Evolutionary conservation across 2,329 filamentous ascomycete species (phyloP).

Genomic region (Thermochaetoides dissita): DNA sequence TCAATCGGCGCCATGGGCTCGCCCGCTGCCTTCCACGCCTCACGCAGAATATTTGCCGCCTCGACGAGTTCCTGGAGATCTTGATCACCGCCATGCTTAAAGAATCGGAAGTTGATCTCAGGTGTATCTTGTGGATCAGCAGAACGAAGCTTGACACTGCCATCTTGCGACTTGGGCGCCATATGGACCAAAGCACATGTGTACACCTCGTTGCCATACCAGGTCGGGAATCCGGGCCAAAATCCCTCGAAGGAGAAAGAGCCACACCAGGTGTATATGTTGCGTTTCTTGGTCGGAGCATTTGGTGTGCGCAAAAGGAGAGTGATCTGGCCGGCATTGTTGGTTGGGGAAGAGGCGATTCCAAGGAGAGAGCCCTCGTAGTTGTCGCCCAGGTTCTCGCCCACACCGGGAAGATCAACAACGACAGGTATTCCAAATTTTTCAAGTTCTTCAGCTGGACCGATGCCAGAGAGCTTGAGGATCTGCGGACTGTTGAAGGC

Average conservation of each 20-base stretch:
- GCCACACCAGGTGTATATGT: slow-evolving; percentile 21
- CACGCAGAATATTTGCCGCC: slow-evolving; percentile 15
- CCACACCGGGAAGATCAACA: slow-evolving; percentile 44
- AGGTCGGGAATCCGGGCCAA: slow-evolving; percentile 20
- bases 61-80: slow-evolving; percentile 16
- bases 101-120: slow-evolving; percentile 44
- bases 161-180: slow-evolving; percentile 41
- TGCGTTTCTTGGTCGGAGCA: slow-evolving; percentile 18
- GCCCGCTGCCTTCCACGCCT: slow-evolving; percentile 12
- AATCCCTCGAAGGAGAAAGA: slow-evolving; percentile 21
- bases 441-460: slow-evolving; percentile 22
- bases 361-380: slow-evolving; percentile 31
- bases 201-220: slow-evolving; percentile 22
- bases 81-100: slow-evolving; percentile 21
- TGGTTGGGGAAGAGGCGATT: slow-evolving; percentile 20
- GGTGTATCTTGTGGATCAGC: slow-evolving; percentile 45
- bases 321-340: slow-evolving; percentile 15
- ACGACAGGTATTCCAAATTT: slow-evolving; percentile 35
- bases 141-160: slow-evolving; percentile 42
- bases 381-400: slow-evolving; percentile 44
- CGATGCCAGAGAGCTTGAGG: slow-evolving; percentile 30
- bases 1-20: slow-evolving; percentile 10
- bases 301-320: slow-evolving; percentile 17
- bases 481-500: slow-evolving; percentile 20
- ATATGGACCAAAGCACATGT: slow-evolving; percentile 37